These are phyloP conservation scores for Bombardia bombarda DNA, from an alignment of 495 filamentous ascomycete species.

Conservation along the genomic window DNA sequence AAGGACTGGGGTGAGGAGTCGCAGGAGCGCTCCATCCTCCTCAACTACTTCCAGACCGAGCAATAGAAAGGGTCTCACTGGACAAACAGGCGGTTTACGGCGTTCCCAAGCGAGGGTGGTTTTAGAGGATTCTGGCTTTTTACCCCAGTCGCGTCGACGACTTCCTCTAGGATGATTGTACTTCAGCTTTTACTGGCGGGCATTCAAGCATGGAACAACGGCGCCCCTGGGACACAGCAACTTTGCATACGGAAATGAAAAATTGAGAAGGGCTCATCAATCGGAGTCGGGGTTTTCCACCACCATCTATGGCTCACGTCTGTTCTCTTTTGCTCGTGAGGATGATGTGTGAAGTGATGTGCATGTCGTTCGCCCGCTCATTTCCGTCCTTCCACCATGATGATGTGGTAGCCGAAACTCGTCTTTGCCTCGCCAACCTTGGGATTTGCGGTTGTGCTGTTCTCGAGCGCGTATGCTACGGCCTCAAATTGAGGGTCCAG, in stretches of 20 bases:
- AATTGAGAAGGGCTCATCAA: constrained; percentile 2
- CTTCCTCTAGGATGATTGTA: constrained; percentile 28
- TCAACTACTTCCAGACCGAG: constrained; percentile 98
- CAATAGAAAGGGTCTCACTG: constrained; percentile 36
- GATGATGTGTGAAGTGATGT: no score
- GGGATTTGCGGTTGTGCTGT: constrained; percentile 67
- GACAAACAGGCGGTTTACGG: constrained; percentile 5
- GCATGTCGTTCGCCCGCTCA: constrained; percentile 1
- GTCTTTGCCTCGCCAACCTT: constrained; percentile 78
- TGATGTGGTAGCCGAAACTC: constrained; percentile 82
- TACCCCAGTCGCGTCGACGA: constrained; percentile 14
- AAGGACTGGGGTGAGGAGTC: constrained; percentile 99
- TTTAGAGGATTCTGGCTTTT: constrained; percentile 25
- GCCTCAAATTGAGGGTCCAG: constrained; percentile 72
- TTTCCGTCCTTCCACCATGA: constrained; percentile 61
- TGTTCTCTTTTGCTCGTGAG: background rate
- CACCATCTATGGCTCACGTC: no score
- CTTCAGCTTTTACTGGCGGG: constrained; percentile 29
- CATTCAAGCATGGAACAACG: constrained; percentile 20
- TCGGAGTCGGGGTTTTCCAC: background rate
- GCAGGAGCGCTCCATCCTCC: constrained; percentile 92
- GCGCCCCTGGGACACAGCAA: background rate
- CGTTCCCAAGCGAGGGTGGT: constrained; percentile 16
- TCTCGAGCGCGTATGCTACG: constrained; percentile 69
- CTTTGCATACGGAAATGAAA: constrained; percentile 30